Percentiles rank a stretch among this genome's conserved stretches.
phyloP scores from a whole-genome alignment of 2,329 filamentous ascomycete genomes.

The Talaromyces sp. region DNA sequence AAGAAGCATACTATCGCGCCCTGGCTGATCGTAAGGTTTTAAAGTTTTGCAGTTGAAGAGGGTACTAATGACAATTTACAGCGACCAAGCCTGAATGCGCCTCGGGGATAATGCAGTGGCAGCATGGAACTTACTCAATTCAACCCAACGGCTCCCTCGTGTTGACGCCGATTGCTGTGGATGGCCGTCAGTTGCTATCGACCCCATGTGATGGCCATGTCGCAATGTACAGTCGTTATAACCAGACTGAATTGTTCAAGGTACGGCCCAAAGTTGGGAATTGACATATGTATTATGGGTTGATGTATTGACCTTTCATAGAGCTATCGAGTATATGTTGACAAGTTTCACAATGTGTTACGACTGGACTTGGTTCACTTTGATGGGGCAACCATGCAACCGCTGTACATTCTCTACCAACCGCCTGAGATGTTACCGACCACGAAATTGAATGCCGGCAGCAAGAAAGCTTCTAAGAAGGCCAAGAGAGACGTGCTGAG shows the following conservation, averaged over 20 bases:
- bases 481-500: conserved; percentile 24
- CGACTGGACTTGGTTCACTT: conserved; percentile 60
- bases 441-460: conserved; percentile 55
- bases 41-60: background rate
- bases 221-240: conserved; percentile 60
- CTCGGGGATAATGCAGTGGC: conserved; percentile 63
- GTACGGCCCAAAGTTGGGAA: conserved; percentile 30
- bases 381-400: conserved; percentile 60
- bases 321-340: conserved; percentile 43
- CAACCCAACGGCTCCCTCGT: conserved; percentile 53
- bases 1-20: conserved; percentile 64
- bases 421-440: conserved; percentile 67
- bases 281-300: background rate
- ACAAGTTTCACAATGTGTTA: conserved; percentile 56
- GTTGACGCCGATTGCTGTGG: conserved; percentile 56
- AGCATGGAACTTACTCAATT: conserved; percentile 60
- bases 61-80: conserved; percentile 25
- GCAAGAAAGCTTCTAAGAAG: conserved; percentile 30
- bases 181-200: conserved; percentile 62
- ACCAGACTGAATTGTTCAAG: conserved; percentile 57
- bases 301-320: conserved; percentile 12
- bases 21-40: conserved; percentile 58
- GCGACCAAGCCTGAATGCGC: conserved; percentile 57
- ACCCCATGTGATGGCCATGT: conserved; percentile 55
- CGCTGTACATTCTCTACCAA: conserved; percentile 59